Base-by-base conservation (phyloP, 1,284 basidiomycete genomes). In the Fomitopsis palustris region DNA sequence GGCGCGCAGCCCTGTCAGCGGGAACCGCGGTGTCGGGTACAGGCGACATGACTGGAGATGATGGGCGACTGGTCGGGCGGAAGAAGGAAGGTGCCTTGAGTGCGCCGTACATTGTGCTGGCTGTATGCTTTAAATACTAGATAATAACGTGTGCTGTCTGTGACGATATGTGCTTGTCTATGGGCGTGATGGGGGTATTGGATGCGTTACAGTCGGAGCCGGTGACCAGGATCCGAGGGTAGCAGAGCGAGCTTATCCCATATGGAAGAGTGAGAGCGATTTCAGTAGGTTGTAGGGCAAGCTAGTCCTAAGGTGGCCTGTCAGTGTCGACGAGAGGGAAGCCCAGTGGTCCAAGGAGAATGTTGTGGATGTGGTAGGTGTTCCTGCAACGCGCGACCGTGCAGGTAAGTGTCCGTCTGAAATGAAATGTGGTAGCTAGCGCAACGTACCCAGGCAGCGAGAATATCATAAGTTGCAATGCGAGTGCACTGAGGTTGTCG, bases 31-130 rank as follows among this genome's bases (percentile, higher is more conserved):
- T 71, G 58, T 81, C 81, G 42, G 76, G 69, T 60, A 76, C 75
- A 19, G 67, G 57, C 29, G 73, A 62, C 25, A 84, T 81, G 31
- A 78, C 72, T 1, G 86, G 83, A 27, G 86, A 84, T 4, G 85
- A 74, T 10, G 87, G 82, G n/a, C 85, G 79, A 71, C 84, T 86
- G 43, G 78, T 71, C 8, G 86, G 82, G 56, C 83, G 81, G 71
- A 90, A 83, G 72, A 88, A 82, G 38, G 84, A 82, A 27, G 83
- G 86, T 62, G 82, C 78, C 76, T 85, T 88, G 70, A 87, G 80
- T 53, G 85, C 77, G 75, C 88, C 80, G 79, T 88, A 78, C 86
- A 73, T 72, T 73, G 56, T 56, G 52, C 53, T 55, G 55, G 56
- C 66, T 47, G 42, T 21, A 19, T 65, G 58, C 57, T 61, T 52